Evolutionary conservation across 1,284 basidiomycete species (phyloP), one percentile per base, ranked within the genome.

Genomic region (Ustilago cynodontis): DNA sequence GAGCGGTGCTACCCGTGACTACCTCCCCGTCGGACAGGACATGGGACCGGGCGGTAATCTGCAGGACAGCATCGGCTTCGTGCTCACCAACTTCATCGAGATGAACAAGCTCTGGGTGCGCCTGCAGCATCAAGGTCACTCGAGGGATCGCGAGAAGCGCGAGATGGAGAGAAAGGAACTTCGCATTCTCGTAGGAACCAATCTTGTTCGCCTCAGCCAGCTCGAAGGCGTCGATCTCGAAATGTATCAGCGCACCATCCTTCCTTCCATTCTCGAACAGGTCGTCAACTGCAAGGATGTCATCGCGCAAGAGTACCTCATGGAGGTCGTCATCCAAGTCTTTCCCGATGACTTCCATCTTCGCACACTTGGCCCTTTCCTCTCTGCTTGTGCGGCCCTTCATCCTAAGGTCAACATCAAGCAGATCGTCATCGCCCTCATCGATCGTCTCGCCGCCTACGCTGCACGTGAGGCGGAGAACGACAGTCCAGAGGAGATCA

Each of bases 71-170:
- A 85, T 86, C 57, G 80, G 81, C 58, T 86, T 86, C 50, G 80
- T 86, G 35, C 79, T 86, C 41, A 81, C 82, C 65, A 86, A 86
- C 59, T 85, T 86, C 56, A 82, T 86, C 68, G 84, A 86, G 69
- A 86, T 86, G 84, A 86, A 86, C 78, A 85, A 85, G 77, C 80
- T 86, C 31, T 86, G 84, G 84, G 84, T 86, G 31, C 74, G 84
- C 31, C 79, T 85, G 31, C 84, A 86, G 68, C 84, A 86, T 57
- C 84, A 85, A 39, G 84, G 84, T 33, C 84, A 84, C 58, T 84
- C 82, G 2, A 65, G 84, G 33, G 84, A 86, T 22, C 81, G 84
- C 47, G 84, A 86, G 73, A 83, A 83, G 72, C 78, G 84, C 24
- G 84, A 86, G 61, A 73, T 78, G 74, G 84, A 86, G 60, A 65